Percentiles rank a stretch among this genome's conserved stretches.
Evolutionary conservation across 2,329 filamentous ascomycete species (phyloP).

Genomic region (Neofusicoccum sp.): DNA sequence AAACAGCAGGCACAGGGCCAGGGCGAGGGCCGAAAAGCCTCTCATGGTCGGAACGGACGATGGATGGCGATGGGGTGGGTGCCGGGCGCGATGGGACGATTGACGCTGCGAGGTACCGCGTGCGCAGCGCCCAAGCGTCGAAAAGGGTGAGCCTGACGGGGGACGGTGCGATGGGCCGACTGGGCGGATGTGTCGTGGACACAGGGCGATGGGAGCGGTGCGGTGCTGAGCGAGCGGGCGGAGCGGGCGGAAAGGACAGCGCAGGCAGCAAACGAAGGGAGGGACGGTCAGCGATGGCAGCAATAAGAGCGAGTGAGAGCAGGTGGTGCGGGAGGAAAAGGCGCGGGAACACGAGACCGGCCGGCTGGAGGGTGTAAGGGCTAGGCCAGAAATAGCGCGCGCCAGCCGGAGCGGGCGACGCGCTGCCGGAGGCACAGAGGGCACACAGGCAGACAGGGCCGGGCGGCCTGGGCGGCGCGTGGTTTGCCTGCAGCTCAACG

Average conservation of each 20-base stretch:
- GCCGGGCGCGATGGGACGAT: background rate
- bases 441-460: too few species aligned
- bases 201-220: conserved; percentile 7
- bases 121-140: conserved; percentile 4
- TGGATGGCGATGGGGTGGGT: background rate
- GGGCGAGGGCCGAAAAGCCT: background rate
- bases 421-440: background rate
- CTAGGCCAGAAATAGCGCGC: conserved; percentile 7
- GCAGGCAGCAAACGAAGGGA: background rate
- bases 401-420: background rate
- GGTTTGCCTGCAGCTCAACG: background rate
- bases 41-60: conserved; percentile 2
- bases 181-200: background rate
- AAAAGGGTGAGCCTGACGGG: background rate
- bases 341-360: conserved; percentile 7
- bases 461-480: background rate
- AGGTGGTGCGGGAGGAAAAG: background rate
- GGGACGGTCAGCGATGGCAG: background rate
- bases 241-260: conserved; percentile 14
- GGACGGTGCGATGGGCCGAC: background rate
- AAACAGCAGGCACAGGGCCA: conserved; percentile 14
- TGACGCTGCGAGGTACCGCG: background rate
- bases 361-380: background rate
- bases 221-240: conserved; percentile 12
- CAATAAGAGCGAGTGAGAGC: background rate